Percentiles rank a stretch among this genome's conserved stretches.
Evolutionary conservation across 2,329 filamentous ascomycete species (phyloP).

Genomic region (Diaporthe eres): DNA sequence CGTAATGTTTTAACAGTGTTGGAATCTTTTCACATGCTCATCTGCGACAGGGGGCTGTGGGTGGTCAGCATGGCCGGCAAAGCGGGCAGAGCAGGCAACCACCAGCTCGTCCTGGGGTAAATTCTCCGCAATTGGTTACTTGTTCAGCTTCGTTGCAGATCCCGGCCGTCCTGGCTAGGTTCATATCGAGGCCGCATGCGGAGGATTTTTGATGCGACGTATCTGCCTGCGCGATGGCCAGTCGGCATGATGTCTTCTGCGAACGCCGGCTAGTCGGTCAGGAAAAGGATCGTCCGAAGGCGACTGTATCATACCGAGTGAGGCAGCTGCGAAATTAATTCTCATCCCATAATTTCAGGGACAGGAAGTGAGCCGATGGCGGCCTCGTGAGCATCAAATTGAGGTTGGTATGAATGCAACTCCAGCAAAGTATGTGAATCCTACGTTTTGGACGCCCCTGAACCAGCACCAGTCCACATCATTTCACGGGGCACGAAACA

Average conservation of each 20-base stretch:
- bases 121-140: background rate
- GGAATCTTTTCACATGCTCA: background rate
- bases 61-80: background rate
- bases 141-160: background rate
- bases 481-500: background rate
- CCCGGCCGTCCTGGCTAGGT: background rate
- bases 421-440: background rate
- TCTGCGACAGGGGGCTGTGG: background rate
- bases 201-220: background rate
- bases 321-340: background rate
- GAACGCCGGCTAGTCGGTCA: background rate
- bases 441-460: background rate
- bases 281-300: background rate
- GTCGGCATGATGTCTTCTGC: background rate
- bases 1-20: background rate
- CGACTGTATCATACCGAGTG: background rate
- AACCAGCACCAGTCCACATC: background rate
- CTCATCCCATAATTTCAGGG: background rate
- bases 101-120: background rate
- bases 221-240: background rate
- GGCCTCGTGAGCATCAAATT: background rate
- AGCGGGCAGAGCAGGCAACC: background rate
- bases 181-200: background rate
- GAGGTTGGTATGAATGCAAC: background rate
- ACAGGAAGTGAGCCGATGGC: background rate